phyloP scores from a whole-genome alignment of 148 eudicot genomes.

The Fagopyrum homotropicum region DNA sequence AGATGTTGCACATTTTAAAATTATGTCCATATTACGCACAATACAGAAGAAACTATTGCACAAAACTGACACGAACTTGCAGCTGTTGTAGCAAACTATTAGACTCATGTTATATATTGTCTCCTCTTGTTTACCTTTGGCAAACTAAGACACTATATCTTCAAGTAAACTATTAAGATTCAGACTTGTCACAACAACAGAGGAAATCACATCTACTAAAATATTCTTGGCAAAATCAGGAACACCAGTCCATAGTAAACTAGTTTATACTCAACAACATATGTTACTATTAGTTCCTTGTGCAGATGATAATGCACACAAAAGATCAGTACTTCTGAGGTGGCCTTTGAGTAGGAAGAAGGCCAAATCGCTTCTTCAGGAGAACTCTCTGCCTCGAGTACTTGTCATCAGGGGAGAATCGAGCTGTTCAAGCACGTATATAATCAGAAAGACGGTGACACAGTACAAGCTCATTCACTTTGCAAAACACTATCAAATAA shows the following conservation, averaged over 20 bases:
- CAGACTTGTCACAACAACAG: too few relatives aligned
- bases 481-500: background rate
- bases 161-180: too few relatives aligned
- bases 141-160: too few relatives aligned
- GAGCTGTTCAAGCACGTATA: constrained; percentile 44
- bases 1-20: background rate
- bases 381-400: constrained; percentile 84
- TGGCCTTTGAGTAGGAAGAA: constrained; percentile 85
- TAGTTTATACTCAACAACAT: background rate
- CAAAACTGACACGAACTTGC: background rate
- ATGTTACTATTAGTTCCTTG: background rate
- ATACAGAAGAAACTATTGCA: background rate
- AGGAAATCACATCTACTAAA: too few relatives aligned
- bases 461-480: background rate
- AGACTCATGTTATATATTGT: too few relatives aligned
- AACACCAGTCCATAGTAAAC: too few relatives aligned
- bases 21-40: background rate
- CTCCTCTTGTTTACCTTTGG: too few relatives aligned
- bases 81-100: background rate
- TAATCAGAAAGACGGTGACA: background rate
- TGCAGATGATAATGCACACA: background rate
- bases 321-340: constrained; percentile 53
- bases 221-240: too few relatives aligned
- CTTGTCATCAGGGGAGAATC: constrained; percentile 98
- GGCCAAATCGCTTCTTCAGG: constrained; percentile 85